Conservation (phyloP, 1,284 basidiomycete species). For the Cryptococcus maquisensis region DNA sequence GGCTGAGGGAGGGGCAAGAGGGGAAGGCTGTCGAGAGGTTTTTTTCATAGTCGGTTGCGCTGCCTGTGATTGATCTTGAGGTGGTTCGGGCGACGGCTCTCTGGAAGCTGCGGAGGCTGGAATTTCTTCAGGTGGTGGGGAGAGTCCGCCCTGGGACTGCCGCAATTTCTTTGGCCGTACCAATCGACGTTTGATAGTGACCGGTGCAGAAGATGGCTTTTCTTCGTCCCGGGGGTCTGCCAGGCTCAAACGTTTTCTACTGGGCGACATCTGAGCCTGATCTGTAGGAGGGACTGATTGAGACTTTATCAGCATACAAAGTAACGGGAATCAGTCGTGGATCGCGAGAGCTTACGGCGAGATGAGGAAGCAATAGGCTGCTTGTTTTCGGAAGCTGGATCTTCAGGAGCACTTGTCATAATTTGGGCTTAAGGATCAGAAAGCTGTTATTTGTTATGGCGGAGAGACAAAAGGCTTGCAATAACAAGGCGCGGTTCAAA, state of each 20-base stretch:
- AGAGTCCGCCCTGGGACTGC: slow-evolving; percentile 12
- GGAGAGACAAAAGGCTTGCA: no score
- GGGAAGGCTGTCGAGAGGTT: slow-evolving; percentile 3
- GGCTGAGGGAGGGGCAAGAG: slow-evolving; percentile 1
- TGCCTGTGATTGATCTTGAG: slow-evolving; percentile 1
- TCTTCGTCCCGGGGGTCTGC: neutral
- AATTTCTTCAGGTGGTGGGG: slow-evolving; percentile 2
- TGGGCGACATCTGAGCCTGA: neutral
- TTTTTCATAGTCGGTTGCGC: slow-evolving; percentile 1
- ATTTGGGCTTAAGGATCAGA: no score
- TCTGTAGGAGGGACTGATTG: neutral
- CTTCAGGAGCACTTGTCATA: neutral
- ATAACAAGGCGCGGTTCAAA: no score
- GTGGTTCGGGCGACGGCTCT: neutral
- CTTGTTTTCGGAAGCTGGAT: neutral
- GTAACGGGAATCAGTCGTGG: no score
- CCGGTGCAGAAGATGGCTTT: neutral
- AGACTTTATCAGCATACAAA: neutral
- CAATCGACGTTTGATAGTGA: slow-evolving; percentile 30
- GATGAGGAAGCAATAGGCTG: slow-evolving; percentile 15
- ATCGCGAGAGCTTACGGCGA: neutral
- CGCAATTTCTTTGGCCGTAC: slow-evolving; percentile 39
- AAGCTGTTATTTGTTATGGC: no score
- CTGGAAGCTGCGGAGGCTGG: neutral
- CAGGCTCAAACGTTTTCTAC: slow-evolving; percentile 10